Evolutionary conservation across 257 asterid genomes (phyloP), one percentile per base, ranked within the genome.

Genomic region (Lycium ferocissimum): DNA sequence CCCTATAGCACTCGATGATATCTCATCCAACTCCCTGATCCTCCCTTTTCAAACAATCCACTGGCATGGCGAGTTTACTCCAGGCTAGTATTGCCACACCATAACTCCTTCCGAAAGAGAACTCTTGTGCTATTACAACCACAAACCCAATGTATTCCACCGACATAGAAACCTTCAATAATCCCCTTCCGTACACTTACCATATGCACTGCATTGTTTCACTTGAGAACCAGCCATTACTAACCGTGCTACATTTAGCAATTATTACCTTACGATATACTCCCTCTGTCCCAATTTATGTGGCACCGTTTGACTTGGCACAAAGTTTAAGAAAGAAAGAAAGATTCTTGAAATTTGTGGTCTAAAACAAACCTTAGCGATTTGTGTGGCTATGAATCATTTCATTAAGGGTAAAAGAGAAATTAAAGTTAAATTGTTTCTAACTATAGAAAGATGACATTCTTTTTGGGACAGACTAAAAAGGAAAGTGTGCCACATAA

Each of bases 31-130:
- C 54, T 38, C 78, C 78, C 54, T 15, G 15, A 17, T 67, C 26
- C 53, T 38, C 51, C 73, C 13, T 66, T 37, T 61, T 8, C 17
- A 69, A 69, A 38, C 54, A 17, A 71, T 18, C 54, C 79, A 71
- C 26, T 17, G 18, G 56, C 56, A 71, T 9, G 37, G 37, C 9
- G 43, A n/a, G 37, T 45, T 17, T 43, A 9, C 57, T 43, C 79
- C 43, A n/a, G 57, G 54, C 79, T 71, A 43, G 56, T 43, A 71
- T 71, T 71, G 35, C 57, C 54, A 47, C 79, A 71, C 57, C 79
- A 71, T 9, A 18, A 43, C 54, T 43, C 79, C 17, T 71, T 43
- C 37, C 37, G 5, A 43, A 71, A 43, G 57, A 3, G 4, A 43
- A 71, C 35, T 43, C 57, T 18, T 71, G 57, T 10, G 18, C 35